Evolutionary conservation across 164 flowering plant genomes (phyloP), one percentile per base, ranked within the genome.

Genomic region (Protea cynaroides): DNA sequence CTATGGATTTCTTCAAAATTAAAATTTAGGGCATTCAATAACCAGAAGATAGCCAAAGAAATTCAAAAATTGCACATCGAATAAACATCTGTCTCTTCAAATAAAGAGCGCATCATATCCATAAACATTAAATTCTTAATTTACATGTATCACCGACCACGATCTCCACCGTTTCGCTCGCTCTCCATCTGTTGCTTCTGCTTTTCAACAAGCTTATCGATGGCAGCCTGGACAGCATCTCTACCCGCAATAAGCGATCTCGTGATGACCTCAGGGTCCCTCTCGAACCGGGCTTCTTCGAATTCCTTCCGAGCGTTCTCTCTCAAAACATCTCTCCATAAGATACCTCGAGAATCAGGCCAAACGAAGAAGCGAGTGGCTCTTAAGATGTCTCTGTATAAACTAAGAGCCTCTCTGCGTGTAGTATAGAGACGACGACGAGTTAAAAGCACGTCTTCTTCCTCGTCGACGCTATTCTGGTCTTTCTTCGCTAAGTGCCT

Each of bases 251-350:
- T 82, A 10, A 90, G 65, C 80, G 87, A 71, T 46, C 82, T 76
- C 3, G 93, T 84, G 13, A 90, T 58, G 11, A 87, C 50, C 63
- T 90, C 91, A 3, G 91, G 89, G 59, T 90, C 96, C 25, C 61
- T 82, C 80, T 90, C 96, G 54, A 81, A 83, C 52, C 87, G 75
- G 7, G 93, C 86, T 43, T 69, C 83, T 69, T 87, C 93, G 51
- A 89, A 89, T 78, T 87, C 93, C 67, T 69, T 83, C 62, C 94
- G 69, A 7, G 92, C 93, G 69, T 84, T 90, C 64, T 77, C 90
- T 54, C 88, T 77, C 50, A 89, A 78, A 3, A 86, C 71, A 59
- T 90, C 96, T 14, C 90, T 68, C 96, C 96, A 90, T 59, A 80
- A 25, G 12, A 72, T 71, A 24, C 96, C 96, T 1, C 74, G 70